phyloP scores from a whole-genome alignment of 2,329 filamentous ascomycete genomes.

The Ophiostoma pallidulum region DNA sequence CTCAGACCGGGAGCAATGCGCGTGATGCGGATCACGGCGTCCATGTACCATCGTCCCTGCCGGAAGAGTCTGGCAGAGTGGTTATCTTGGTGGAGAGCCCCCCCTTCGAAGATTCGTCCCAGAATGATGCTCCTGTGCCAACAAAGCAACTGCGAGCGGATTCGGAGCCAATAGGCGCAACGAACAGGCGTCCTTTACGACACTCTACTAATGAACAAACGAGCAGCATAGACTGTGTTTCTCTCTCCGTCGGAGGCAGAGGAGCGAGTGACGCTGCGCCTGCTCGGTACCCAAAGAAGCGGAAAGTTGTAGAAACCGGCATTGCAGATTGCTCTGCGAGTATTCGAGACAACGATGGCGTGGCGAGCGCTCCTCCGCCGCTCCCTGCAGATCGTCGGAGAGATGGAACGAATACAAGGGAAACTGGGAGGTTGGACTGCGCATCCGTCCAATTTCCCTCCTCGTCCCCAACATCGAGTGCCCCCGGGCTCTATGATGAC shows the following conservation, averaged over 20 bases:
- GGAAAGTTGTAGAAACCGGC: no score
- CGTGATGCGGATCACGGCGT: background rate
- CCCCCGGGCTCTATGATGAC: background rate
- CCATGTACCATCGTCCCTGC: constrained; percentile 14
- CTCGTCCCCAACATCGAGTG: background rate
- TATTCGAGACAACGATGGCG: no score
- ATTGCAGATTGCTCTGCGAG: no score
- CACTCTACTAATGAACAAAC: no score
- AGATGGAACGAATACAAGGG: no score
- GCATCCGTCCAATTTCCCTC: background rate
- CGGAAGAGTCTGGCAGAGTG: constrained; percentile 12
- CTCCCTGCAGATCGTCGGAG: no score
- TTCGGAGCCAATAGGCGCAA: background rate
- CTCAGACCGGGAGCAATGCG: background rate
- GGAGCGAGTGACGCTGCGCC: background rate
- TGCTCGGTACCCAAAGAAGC: background rate
- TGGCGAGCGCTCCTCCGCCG: no score
- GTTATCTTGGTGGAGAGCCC: background rate
- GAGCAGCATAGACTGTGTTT: no score
- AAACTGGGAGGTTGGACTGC: background rate
- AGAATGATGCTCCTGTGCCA: background rate
- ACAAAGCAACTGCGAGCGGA: background rate
- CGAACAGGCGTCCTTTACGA: no score
- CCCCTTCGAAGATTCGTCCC: background rate
- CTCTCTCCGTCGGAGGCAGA: background rate